phyloP scores from a whole-genome alignment of 2,329 filamentous ascomycete species.

The Fusarium concolor region DNA sequence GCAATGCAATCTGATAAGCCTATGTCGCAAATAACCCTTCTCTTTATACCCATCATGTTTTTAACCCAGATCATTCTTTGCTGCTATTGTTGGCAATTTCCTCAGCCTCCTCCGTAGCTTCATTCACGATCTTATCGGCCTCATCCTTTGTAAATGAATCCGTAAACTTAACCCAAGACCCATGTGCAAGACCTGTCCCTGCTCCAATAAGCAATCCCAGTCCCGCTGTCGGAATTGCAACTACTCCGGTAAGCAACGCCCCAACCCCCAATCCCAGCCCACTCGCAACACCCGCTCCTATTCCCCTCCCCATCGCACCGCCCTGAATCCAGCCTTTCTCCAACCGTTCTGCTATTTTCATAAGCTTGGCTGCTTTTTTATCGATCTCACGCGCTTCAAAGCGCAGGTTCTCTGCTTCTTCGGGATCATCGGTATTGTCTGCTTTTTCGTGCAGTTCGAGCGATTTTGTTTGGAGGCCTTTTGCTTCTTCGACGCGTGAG shows the following conservation, averaged over 20 bases:
- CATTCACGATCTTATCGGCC: constrained; percentile 29
- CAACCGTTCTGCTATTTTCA: constrained; percentile 37
- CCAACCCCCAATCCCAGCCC: constrained; percentile 35
- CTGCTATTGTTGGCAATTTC: constrained; percentile 11
- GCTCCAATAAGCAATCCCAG: constrained; percentile 38
- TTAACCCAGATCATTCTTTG: not conserved
- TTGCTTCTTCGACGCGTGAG: constrained; percentile 31
- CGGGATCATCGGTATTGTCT: constrained; percentile 13
- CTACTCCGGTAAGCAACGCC: constrained; percentile 33
- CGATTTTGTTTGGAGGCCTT: constrained; percentile 22
- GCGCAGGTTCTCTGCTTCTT: constrained; percentile 27
- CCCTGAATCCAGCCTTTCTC: constrained; percentile 41
- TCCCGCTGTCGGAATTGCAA: constrained; percentile 36
- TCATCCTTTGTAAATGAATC: constrained; percentile 39
- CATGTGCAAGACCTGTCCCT: constrained; percentile 36
- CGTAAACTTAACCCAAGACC: constrained; percentile 39
- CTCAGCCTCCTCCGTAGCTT: constrained; percentile 36
- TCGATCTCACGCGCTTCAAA: constrained; percentile 32
- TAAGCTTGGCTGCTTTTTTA: constrained; percentile 40
- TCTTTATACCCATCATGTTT: too few species aligned
- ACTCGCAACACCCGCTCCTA: constrained; percentile 39
- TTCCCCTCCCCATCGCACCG: constrained; percentile 38
- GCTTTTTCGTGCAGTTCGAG: constrained; percentile 37
- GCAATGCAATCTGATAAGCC: not conserved
- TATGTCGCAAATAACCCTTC: too few species aligned